Conservation (phyloP, 345 rosid species). For the Cochlearia excelsa region DNA sequence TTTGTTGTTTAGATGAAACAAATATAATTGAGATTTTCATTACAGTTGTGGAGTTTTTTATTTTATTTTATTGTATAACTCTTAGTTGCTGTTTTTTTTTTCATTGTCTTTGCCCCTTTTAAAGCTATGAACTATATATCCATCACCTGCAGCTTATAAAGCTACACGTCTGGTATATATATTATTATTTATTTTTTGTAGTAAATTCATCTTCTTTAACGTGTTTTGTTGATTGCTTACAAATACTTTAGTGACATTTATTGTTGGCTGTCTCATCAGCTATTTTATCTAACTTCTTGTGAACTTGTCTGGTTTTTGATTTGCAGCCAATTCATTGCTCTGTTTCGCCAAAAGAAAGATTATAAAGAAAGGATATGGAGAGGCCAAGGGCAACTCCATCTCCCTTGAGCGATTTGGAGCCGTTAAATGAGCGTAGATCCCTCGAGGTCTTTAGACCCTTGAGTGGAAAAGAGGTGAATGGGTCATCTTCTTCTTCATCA, state of each 20-base stretch:
- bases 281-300: conserved; percentile 17
- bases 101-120: conserved; percentile 29
- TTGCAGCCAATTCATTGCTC: conserved; percentile 28
- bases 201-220: conserved; percentile 25
- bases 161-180: conserved; percentile 24
- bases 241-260: conserved; percentile 27
- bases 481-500: conserved; percentile 29
- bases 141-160: conserved; percentile 35
- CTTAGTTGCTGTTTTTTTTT: neutral
- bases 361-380: conserved; percentile 32
- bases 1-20: neutral
- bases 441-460: conserved; percentile 39
- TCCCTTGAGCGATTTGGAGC: conserved; percentile 24
- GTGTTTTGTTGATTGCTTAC: conserved; percentile 31
- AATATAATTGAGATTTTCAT: neutral
- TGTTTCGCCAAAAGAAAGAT: conserved; percentile 19
- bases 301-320: conserved; percentile 18
- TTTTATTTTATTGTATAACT: neutral
- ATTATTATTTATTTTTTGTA: neutral
- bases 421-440: conserved; percentile 33
- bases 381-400: conserved; percentile 34
- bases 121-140: conserved; percentile 24
- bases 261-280: conserved; percentile 23
- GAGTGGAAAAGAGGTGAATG: conserved; percentile 24
- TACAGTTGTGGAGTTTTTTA: conserved; percentile 18